Conservation (phyloP, 2,329 filamentous ascomycete genomes). For the Trichoderma endophyticum region DNA sequence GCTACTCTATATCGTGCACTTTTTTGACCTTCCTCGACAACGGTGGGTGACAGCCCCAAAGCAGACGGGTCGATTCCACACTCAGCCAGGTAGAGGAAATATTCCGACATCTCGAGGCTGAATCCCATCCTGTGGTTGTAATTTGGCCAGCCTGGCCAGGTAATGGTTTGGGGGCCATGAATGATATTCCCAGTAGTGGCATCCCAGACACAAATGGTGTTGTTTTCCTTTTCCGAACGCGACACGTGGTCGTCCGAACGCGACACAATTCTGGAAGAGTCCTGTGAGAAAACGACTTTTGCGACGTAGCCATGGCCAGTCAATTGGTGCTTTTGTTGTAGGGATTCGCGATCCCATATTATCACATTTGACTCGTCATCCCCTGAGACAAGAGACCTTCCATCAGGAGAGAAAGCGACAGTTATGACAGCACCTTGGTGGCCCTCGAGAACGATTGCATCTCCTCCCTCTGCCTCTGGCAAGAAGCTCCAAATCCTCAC, state of each 20-base stretch:
- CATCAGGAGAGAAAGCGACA: background rate
- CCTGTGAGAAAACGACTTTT: background rate
- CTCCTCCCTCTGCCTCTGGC: background rate
- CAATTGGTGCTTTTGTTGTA: fast-evolving
- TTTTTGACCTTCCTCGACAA: background rate
- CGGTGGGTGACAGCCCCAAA: fast-evolving
- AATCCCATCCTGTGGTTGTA: too few species aligned
- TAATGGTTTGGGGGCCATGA: background rate
- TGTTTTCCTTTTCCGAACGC: too few species aligned
- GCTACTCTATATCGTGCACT: background rate
- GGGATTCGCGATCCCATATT: background rate
- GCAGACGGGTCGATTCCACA: background rate
- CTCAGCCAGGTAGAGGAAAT: background rate
- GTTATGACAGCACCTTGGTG: fast-evolving
- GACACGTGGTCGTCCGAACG: background rate
- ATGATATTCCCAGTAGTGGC: background rate
- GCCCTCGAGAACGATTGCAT: background rate
- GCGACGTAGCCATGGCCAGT: fast-evolving
- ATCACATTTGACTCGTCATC: background rate
- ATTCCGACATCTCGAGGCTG: background rate
- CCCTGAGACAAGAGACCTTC: background rate
- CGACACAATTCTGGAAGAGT: background rate
- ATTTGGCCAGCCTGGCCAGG: too few species aligned
- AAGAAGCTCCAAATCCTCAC: background rate
- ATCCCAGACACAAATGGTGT: background rate